phyloP scores from a whole-genome alignment of 2,329 filamentous ascomycete species.

The Neofusicoccum parvum region DNA sequence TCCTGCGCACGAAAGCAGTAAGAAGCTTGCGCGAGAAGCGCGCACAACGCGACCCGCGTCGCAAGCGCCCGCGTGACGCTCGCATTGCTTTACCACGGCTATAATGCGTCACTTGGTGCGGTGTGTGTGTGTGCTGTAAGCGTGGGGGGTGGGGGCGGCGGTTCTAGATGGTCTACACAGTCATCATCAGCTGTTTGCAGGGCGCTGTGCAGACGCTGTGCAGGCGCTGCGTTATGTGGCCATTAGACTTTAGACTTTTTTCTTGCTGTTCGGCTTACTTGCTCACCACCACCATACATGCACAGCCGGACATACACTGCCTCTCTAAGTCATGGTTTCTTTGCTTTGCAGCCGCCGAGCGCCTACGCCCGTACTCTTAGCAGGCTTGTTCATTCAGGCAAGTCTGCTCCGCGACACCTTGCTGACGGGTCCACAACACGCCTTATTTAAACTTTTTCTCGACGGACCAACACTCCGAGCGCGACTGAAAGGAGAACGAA shows the following conservation, averaged over 20 bases:
- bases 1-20: background rate
- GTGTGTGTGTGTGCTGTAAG: background rate
- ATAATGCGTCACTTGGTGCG: background rate
- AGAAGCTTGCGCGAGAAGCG: conserved; percentile 15
- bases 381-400: background rate
- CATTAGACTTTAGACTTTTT: conserved; percentile 3
- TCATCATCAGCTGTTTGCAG: background rate
- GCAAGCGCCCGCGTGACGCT: conserved; percentile 3
- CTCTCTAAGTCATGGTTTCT: background rate
- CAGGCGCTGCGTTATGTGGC: background rate
- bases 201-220: background rate
- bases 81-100: conserved; percentile 2
- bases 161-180: conserved; percentile 13
- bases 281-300: background rate
- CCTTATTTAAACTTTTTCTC: background rate
- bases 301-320: background rate
- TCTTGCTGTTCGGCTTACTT: conserved; percentile 1
- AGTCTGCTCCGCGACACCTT: background rate
- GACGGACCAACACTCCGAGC: no score
- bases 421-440: background rate
- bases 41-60: background rate
- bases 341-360: background rate
- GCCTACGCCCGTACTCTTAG: background rate
- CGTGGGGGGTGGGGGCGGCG: conserved; percentile 6
- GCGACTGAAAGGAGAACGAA: background rate